Conservation (phyloP, 225 moss, liverwort and hornwort genomes). For the Lunularia cruciata region DNA sequence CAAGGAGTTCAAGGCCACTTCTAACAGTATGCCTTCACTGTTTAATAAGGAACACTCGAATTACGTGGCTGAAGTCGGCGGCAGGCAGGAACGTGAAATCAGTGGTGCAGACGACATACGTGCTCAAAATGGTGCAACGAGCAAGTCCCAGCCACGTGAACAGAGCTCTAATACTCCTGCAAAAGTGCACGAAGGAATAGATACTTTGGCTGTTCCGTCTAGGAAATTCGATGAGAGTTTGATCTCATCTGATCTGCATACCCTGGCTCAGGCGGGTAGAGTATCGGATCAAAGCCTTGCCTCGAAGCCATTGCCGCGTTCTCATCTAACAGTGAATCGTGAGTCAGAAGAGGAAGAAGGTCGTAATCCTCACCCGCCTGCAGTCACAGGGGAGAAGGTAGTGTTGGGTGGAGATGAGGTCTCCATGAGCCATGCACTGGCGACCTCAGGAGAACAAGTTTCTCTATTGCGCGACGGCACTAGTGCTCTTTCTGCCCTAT, state of each 20-base stretch:
- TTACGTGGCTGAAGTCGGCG: too few relatives aligned
- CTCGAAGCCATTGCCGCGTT: not conserved
- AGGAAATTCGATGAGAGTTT: slow-evolving; percentile 4
- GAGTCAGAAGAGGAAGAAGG: too few relatives aligned
- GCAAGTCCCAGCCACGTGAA: not conserved
- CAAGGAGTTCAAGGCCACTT: too few relatives aligned
- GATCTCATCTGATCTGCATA: slow-evolving; percentile 1
- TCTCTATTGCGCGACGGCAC: not conserved
- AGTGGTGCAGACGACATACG: not conserved
- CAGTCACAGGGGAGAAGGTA: not conserved
- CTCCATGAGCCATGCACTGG: not conserved
- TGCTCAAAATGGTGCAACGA: not conserved
- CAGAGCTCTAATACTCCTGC: not conserved
- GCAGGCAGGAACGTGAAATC: not conserved
- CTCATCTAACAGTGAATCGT: too few relatives aligned
- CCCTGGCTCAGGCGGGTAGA: not conserved
- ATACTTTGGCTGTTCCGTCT: not conserved
- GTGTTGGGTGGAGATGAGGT: not conserved
- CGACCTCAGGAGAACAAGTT: not conserved
- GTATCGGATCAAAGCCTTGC: not conserved
- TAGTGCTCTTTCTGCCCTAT: not conserved
- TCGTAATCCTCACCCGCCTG: not conserved
- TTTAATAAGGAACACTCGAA: too few relatives aligned
- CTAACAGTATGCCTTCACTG: too few relatives aligned
- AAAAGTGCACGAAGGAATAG: not conserved